Conservation (phyloP, 163 green algal species). For the Volvox carteri region DNA sequence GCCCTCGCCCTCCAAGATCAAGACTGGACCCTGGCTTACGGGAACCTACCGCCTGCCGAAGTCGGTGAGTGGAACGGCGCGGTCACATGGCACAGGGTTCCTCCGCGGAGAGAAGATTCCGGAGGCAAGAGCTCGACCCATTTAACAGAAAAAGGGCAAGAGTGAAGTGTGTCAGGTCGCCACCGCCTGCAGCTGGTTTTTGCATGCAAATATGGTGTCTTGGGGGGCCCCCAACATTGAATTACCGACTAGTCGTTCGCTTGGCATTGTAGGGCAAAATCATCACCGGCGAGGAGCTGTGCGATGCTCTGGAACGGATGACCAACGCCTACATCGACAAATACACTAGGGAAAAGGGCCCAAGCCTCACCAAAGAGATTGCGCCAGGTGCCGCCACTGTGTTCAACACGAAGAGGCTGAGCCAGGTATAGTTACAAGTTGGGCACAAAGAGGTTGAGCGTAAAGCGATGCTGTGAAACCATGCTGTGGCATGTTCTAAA, state of each 20-base stretch:
- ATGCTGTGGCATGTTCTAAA: too few relatives aligned
- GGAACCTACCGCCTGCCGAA: conserved; percentile 57
- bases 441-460: too few relatives aligned
- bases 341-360: conserved; percentile 29
- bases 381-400: conserved; percentile 31
- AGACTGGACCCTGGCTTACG: conserved; percentile 46
- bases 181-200: too few relatives aligned
- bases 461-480: too few relatives aligned
- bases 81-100: too few relatives aligned
- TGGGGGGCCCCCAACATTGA: too few relatives aligned
- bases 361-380: conserved; percentile 23
- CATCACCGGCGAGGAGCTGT: conserved; percentile 60
- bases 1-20: conserved; percentile 52
- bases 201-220: too few relatives aligned
- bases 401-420: conserved; percentile 55
- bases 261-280: conserved; percentile 45
- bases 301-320: conserved; percentile 53
- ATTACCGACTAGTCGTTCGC: neutral
- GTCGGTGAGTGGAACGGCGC: conserved; percentile 33
- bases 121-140: too few relatives aligned
- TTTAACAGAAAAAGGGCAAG: too few relatives aligned
- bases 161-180: too few relatives aligned
- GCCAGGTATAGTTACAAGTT: conserved; percentile 19
- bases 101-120: too few relatives aligned
- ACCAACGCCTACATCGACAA: conserved; percentile 64